These are phyloP conservation scores for Pichia cephalocereana DNA, from an alignment of 805 yeast genomes.

Conservation along the genomic window DNA sequence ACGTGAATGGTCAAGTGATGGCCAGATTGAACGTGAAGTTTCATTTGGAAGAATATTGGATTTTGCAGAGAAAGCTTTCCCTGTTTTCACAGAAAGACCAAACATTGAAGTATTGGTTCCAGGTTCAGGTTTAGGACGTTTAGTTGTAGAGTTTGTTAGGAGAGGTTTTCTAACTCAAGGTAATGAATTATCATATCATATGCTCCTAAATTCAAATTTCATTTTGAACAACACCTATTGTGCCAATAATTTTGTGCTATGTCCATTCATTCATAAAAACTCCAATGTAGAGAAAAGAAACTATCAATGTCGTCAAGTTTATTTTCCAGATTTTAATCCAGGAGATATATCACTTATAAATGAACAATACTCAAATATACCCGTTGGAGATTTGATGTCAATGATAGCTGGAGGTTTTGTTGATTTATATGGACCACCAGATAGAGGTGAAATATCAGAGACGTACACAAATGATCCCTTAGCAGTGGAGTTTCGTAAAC, in stretches of 20 bases:
- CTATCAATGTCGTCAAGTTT: conserved; percentile 42
- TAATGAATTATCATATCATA: conserved; percentile 56
- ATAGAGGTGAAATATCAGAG: conserved; percentile 25
- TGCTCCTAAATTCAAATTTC: conserved; percentile 48
- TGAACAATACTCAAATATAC: conserved; percentile 29
- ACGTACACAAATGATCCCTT: conserved; percentile 28
- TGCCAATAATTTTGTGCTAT: conserved; percentile 32
- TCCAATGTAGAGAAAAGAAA: conserved; percentile 36
- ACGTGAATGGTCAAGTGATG: conserved; percentile 57
- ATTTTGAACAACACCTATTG: conserved; percentile 39
- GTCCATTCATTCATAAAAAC: conserved; percentile 47
- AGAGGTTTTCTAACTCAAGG: conserved; percentile 58
- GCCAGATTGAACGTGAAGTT: conserved; percentile 33
- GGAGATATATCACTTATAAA: conserved; percentile 28
- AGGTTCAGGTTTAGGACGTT: conserved; percentile 56
- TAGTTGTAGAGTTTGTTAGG: conserved; percentile 45
- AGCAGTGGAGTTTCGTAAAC: conserved; percentile 34
- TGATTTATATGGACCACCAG: conserved; percentile 52
- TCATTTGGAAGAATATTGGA: conserved; percentile 32
- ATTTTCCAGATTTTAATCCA: conserved; percentile 46
- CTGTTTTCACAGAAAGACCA: conserved; percentile 29
- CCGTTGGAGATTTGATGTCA: conserved; percentile 47
- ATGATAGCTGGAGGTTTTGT: conserved; percentile 68
- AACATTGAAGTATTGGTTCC: conserved; percentile 43
- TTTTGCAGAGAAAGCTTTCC: conserved; percentile 29